Evolutionary conservation across 768 basidiomycete genomes (phyloP), one percentile per base, ranked within the genome.

Genomic region (Leccinellum rugosiceps): DNA sequence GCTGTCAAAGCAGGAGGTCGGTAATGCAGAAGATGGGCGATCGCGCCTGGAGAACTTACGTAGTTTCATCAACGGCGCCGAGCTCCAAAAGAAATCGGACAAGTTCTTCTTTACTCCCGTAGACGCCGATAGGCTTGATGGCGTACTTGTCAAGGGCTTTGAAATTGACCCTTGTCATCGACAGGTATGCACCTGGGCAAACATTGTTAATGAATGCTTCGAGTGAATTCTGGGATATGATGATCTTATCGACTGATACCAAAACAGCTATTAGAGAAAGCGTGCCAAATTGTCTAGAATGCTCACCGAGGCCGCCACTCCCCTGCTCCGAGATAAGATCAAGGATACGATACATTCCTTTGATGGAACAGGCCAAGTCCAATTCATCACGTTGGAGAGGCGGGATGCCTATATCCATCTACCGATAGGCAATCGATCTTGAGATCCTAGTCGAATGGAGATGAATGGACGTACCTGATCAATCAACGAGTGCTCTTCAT

Each of bases 101-200:
- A 15, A 86, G 80, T 58, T 81, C 76, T 4, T 73, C 64, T 63
- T 76, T 81, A 60, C 78, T 80, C 0, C 85, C 85, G 58, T 87
- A 86, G 2, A 86, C 58, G 2, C 85, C 85, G 6, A 83, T 63
- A 6, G 82, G 83, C 56, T 79, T 77, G 56, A 87, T 63, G 3
- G 61, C 52, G 15, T 74, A 64, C 3, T 72, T 58, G 63, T 86
- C 85, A 8, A 86, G 71, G 1, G 69, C 66, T 45, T 75, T 75
- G 67, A 87, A 86, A 59, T 86, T 76, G 57, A 86, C 80, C 58
- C 76, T 80, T 2, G 81, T 84, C 50, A 84, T 71, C 0, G 82
- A 81, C 1, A 62, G 58, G 61, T 83, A 86, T 5, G 85, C 78
- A 1, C 80, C 78, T 0, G 84, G 82, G 41, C 63, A 73, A 9